Evolutionary conservation across 371 early-diverging fungal genomes (phyloP).

Genomic region (Massospora cicadina): DNA sequence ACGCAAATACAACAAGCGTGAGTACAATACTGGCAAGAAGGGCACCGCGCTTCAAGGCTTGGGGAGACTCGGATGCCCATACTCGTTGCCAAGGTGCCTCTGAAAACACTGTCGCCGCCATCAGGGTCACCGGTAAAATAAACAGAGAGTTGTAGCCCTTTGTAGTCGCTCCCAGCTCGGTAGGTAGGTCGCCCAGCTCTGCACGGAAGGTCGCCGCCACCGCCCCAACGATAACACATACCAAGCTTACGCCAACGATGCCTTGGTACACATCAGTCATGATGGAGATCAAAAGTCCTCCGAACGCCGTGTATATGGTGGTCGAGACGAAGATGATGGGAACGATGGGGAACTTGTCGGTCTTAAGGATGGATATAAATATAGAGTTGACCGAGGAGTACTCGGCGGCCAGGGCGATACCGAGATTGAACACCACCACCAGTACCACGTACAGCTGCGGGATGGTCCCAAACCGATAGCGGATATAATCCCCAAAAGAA

Average conservation of each 20-base stretch:
- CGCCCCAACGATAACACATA: constrained; percentile 23
- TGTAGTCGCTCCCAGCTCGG: constrained; percentile 22
- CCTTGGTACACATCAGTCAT: constrained; percentile 36
- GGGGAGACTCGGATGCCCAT: constrained; percentile 32
- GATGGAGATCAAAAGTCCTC: constrained; percentile 36
- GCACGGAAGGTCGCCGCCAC: constrained; percentile 29
- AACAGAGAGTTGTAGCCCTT: constrained; percentile 26
- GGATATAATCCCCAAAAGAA: constrained; percentile 26
- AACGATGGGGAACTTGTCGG: constrained; percentile 23
- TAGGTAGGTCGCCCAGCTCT: constrained; percentile 19
- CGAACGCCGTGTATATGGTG: constrained; percentile 30
- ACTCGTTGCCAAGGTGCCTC: constrained; percentile 41
- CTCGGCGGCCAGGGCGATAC: constrained; percentile 23
- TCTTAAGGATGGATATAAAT: constrained; percentile 25
- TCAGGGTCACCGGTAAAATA: constrained; percentile 29
- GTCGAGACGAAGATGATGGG: constrained; percentile 30
- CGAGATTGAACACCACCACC: constrained; percentile 30
- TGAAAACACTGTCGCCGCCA: constrained; percentile 29
- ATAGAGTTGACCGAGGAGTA: constrained; percentile 33
- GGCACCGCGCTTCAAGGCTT: constrained; percentile 24
- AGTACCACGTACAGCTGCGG: constrained; percentile 22
- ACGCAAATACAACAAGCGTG: constrained; percentile 25
- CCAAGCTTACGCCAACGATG: constrained; percentile 21
- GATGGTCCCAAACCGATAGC: constrained; percentile 24
- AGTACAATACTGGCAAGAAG: constrained; percentile 20